Conservation (phyloP, 1,284 basidiomycete genomes). For the Mixia osmundae region DNA sequence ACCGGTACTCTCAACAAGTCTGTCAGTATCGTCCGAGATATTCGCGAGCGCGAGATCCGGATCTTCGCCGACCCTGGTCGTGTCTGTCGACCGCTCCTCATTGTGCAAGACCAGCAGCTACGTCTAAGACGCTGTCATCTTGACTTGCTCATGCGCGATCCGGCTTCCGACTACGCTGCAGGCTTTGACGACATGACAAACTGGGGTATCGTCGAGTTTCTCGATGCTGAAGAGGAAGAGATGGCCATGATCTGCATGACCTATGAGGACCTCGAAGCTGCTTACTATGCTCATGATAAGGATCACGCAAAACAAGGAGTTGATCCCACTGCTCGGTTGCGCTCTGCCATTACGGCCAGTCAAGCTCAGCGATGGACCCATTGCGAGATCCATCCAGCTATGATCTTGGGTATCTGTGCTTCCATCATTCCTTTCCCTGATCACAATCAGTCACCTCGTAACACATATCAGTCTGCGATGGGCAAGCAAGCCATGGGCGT, state of each 20-base stretch:
- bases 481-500: constrained; percentile 99
- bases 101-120: constrained; percentile 55
- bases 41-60: constrained; percentile 79
- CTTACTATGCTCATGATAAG: constrained; percentile 32
- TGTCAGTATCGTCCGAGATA: constrained; percentile 90
- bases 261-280: constrained; percentile 75
- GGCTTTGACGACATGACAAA: constrained; percentile 72
- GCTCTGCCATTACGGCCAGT: constrained; percentile 43
- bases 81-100: constrained; percentile 86
- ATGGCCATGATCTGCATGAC: constrained; percentile 99
- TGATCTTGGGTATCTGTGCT: constrained; percentile 96
- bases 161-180: background rate
- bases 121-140: no score
- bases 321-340: constrained; percentile 69
- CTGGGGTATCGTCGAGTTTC: constrained; percentile 70
- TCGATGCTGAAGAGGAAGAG: constrained; percentile 98
- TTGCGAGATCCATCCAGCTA: constrained; percentile 96
- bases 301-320: constrained; percentile 40
- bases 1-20: constrained; percentile 91
- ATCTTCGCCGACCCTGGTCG: constrained; percentile 93
- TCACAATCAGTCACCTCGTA: constrained; percentile 96
- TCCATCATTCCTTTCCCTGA: constrained; percentile 99
- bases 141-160: constrained; percentile 6
- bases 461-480: constrained; percentile 98
- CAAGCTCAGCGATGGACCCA: constrained; percentile 73